These are phyloP conservation scores for Austropuccinia psidii DNA, from an alignment of 1,284 basidiomycete genomes.

Conservation along the genomic window DNA sequence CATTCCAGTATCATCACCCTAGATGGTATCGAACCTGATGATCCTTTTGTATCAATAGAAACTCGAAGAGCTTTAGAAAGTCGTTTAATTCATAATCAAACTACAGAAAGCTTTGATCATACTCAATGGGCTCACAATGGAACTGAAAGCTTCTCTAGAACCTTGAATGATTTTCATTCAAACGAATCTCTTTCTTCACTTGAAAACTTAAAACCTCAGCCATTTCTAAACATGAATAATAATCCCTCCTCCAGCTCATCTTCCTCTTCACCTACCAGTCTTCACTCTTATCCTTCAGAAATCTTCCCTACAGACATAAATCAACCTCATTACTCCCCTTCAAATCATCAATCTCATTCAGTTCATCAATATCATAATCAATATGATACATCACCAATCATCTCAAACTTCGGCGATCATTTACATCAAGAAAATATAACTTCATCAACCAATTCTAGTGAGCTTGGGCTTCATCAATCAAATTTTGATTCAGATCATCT, in stretches of 20 bases:
- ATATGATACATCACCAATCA: neutral
- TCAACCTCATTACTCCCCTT: neutral
- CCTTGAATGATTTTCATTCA: neutral
- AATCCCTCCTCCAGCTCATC: neutral
- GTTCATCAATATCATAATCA: neutral
- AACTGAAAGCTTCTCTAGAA: neutral
- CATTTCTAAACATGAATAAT: no score
- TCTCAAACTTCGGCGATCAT: neutral
- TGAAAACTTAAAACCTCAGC: neutral
- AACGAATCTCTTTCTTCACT: neutral
- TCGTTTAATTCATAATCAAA: conserved; percentile 19
- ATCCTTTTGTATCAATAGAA: conserved; percentile 33
- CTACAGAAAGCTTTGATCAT: conserved; percentile 1
- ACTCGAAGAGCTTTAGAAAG: conserved; percentile 29
- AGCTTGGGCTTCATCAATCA: neutral
- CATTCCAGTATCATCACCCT: conserved; percentile 18
- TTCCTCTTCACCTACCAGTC: conserved; percentile 1
- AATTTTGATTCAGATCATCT: neutral
- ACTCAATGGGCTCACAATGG: conserved; percentile 8
- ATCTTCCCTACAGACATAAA: neutral
- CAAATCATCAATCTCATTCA: neutral
- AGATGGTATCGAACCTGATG: conserved; percentile 29
- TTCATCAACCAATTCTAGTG: neutral
- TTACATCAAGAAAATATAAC: no score
- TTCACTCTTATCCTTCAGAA: neutral